These are phyloP conservation scores for Alliaria petiolata DNA, from an alignment of 345 rosid genomes.

Conservation along the genomic window DNA sequence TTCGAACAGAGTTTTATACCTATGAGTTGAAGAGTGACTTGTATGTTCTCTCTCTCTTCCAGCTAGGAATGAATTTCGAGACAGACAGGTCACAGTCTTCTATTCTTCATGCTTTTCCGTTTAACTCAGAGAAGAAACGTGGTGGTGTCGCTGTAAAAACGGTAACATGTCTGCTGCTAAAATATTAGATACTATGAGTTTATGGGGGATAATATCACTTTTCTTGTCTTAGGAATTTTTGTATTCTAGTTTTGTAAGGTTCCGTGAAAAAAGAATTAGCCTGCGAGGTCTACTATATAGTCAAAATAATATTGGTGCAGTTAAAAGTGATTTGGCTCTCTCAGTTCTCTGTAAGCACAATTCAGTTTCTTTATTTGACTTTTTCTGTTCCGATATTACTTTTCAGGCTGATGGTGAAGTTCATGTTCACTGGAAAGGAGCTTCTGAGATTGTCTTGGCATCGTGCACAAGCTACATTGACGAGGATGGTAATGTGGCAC, in stretches of 20 bases:
- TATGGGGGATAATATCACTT: background rate
- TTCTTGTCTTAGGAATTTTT: background rate
- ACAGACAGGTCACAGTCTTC: constrained; percentile 55
- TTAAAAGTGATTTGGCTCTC: too few relatives aligned
- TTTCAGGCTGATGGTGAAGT: constrained; percentile 67
- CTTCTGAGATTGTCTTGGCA: constrained; percentile 89
- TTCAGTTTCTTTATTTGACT: background rate
- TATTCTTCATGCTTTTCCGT: constrained; percentile 79
- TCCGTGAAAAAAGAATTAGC: background rate
- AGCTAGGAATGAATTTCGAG: constrained; percentile 94
- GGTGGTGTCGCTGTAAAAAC: constrained; percentile 83
- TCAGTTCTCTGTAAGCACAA: background rate
- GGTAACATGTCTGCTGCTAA: constrained; percentile 37
- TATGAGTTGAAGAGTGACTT: background rate
- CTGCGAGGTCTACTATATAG: background rate
- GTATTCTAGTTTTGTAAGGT: background rate
- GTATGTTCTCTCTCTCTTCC: constrained; percentile 21
- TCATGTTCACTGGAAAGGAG: constrained; percentile 98
- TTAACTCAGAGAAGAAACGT: constrained; percentile 89
- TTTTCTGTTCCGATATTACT: background rate
- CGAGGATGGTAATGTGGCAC: constrained; percentile 43
- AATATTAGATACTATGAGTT: background rate
- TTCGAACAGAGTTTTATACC: background rate
- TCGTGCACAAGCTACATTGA: constrained; percentile 67
- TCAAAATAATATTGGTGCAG: background rate